Evolutionary conservation across 73 alveolate genomes (phyloP).

Genomic region (Tetrahymena malaccensis): DNA sequence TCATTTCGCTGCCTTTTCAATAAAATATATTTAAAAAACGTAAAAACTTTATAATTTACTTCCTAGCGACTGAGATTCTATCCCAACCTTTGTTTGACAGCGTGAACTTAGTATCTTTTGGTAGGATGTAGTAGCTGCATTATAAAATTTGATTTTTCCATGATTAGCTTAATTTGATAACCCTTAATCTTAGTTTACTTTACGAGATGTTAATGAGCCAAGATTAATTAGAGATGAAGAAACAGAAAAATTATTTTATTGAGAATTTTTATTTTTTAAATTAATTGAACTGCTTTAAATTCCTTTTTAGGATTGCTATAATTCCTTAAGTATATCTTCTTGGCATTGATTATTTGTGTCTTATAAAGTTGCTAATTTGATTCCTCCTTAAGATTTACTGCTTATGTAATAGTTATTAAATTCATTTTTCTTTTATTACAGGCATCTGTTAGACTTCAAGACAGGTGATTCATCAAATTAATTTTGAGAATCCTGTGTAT

Average conservation of each 20-base stretch:
- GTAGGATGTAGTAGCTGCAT: neutral
- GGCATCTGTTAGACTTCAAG: neutral
- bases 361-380: too few relatives aligned
- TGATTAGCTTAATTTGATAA: neutral
- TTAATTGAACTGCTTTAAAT: neutral
- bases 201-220: neutral
- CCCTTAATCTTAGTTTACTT: neutral
- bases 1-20: neutral
- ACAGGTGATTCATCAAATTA: neutral
- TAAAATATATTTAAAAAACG: neutral
- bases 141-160: neutral
- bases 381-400: neutral
- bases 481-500: neutral
- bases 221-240: neutral
- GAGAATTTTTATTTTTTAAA: too few relatives aligned
- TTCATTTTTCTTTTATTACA: neutral
- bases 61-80: neutral
- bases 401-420: neutral
- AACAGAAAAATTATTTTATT: neutral
- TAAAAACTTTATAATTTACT: neutral
- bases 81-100: neutral
- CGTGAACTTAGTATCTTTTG: neutral
- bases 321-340: neutral
- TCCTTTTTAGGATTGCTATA: neutral
- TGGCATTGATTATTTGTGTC: neutral